phyloP scores from a whole-genome alignment of 176 grass and related monocot species.

The Panicum miliaceum region DNA sequence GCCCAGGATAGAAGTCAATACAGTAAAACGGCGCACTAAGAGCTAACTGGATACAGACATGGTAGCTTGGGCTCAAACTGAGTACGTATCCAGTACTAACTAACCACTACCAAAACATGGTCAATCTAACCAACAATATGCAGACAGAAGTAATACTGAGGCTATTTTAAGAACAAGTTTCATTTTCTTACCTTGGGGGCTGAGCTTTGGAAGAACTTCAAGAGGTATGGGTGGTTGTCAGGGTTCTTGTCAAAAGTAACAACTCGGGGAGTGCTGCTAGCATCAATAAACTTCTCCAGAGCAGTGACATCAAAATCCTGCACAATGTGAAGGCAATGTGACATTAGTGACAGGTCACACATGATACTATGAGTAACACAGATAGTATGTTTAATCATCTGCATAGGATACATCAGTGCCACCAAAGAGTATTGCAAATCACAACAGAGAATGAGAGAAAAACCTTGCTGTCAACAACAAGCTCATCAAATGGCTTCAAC shows the following conservation, averaged over 20 bases:
- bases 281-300: conserved; percentile 82
- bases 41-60: neutral
- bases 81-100: neutral
- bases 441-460: neutral
- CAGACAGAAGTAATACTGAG: neutral
- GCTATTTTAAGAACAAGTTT: neutral
- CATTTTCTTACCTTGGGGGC: conserved; percentile 63
- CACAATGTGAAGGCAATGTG: conserved; percentile 15
- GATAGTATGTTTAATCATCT: neutral
- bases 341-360: conserved; percentile 2
- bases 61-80: neutral
- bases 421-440: neutral
- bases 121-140: neutral
- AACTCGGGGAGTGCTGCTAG: conserved; percentile 69
- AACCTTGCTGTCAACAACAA: conserved; percentile 87
- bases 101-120: neutral
- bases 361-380: neutral
- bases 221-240: conserved; percentile 75
- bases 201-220: conserved; percentile 76
- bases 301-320: conserved; percentile 81
- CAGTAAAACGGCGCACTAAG: neutral
- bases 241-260: conserved; percentile 85
- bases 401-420: neutral
- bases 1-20: neutral
- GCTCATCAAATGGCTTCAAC: conserved; percentile 94